Base-by-base conservation (phyloP, 371 early-diverging fungal species). In the Amoeboaphelidium protococcarum region DNA sequence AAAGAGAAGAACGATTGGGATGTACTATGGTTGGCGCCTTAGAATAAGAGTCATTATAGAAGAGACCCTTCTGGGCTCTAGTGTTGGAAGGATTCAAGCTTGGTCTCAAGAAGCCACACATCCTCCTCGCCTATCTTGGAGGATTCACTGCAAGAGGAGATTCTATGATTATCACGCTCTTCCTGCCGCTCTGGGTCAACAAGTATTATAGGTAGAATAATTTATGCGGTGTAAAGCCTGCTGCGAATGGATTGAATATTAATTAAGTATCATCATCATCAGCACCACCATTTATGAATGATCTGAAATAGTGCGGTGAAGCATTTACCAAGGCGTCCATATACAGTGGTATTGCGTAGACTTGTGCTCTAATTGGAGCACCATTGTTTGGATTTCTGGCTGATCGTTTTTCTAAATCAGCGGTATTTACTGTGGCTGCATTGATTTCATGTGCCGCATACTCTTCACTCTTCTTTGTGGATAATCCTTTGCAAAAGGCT, bases 101-200 rank as follows among this genome's bases (percentile, higher is more conserved):
- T 23, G 72, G 71, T 42, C 68, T 55, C 10, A 65, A 62, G 23
- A 74, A 78, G 44, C 68, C 67, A 2, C 60, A 64, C 23, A 59
- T 78, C 44, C 62, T 73, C 0, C 56, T 79, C 4, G 72, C 67
- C 13, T 75, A 68, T 50, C 46, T 58, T 6, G 58, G 61, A 13
- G 48, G 50, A 25, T 59, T 57, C 47, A 48, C 61, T 53, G 75
- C 82, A 2, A 71, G 84, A 47, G 79, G 74, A 0, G 80, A 80
- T 54, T 73, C 79, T 22, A 67, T 80, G 25, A 68, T 76, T 24
- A 61, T 84, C 40, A 66, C 81, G 2, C 60, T 73, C 6, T 82
- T 73, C 50, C 53, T 84, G n/a, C 68, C 74, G 3, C 60, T 78
- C 2, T 84, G 81, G 81, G 64, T 78, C 1, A 62, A 68, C 49